A percentile compares a stretch with the other conserved stretches of the same genome.
Conservation (phyloP, 148 eudicot species). For the Limonium bicolor region DNA sequence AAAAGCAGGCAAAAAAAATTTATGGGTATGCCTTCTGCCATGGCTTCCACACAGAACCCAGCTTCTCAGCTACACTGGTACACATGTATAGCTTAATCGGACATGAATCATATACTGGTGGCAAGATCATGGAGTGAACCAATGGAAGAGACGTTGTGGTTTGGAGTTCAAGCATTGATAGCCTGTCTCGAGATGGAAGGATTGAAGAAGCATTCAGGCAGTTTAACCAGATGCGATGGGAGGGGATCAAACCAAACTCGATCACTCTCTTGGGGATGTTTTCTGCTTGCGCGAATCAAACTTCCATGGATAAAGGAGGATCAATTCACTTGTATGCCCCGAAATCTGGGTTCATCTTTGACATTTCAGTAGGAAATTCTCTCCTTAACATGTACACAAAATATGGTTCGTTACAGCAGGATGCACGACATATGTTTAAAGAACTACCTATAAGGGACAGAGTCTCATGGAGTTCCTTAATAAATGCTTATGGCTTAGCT, state of each 20-base stretch:
- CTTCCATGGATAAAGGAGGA: conserved; percentile 16
- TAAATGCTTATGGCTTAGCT: conserved; percentile 22
- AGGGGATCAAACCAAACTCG: conserved; percentile 23
- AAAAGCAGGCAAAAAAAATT: conserved; percentile 26
- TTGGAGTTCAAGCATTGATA: conserved; percentile 32
- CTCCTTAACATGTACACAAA: conserved; percentile 34
- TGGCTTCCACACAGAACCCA: conserved; percentile 21
- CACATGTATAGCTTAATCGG: conserved; percentile 15
- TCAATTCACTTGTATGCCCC: conserved; percentile 19
- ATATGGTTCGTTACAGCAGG: conserved; percentile 20
- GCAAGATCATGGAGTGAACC: conserved; percentile 15
- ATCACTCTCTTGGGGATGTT: conserved; percentile 25
- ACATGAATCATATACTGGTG: conserved; percentile 6
- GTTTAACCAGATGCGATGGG: conserved; percentile 25
- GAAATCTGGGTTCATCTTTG: conserved; percentile 13
- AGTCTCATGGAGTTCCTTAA: conserved; percentile 29
- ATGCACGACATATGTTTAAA: conserved; percentile 17
- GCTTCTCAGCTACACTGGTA: conserved; percentile 24
- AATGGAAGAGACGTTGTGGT: conserved; percentile 20
- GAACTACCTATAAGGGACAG: conserved; percentile 16
- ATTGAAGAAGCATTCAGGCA: conserved; percentile 16
- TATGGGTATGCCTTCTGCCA: conserved; percentile 34
- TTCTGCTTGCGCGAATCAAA: conserved; percentile 21
- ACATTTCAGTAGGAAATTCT: conserved; percentile 20
- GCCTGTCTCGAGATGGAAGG: conserved; percentile 14